Conservation (phyloP, 257 asterid species). For the Penstemon davidsonii region DNA sequence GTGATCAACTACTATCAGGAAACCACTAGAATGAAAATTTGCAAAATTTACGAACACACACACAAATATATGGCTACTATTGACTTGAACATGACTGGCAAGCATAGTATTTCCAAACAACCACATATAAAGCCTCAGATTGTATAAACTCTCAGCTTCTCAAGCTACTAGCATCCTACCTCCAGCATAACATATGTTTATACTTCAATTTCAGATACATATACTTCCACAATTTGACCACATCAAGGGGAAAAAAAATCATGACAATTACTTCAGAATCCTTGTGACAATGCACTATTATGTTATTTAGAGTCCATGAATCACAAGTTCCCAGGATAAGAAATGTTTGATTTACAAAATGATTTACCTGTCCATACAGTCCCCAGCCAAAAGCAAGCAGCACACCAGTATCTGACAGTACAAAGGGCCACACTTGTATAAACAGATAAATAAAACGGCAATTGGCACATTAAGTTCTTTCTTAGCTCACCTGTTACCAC, state of each 20-base stretch:
- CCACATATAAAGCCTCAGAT: conserved; percentile 9
- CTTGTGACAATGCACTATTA: no score
- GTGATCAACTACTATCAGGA: neutral
- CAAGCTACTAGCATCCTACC: neutral
- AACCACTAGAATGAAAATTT: neutral
- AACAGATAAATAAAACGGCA: neutral
- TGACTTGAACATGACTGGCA: neutral
- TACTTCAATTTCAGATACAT: neutral
- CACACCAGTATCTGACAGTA: conserved; percentile 55
- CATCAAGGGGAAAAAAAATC: no score
- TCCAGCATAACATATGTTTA: neutral
- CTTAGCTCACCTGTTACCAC: conserved; percentile 61
- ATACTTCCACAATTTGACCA: neutral
- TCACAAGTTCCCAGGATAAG: conserved; percentile 18
- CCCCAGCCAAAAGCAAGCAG: conserved; percentile 90
- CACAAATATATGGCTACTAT: neutral
- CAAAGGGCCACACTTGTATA: conserved; percentile 15
- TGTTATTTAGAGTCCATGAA: neutral
- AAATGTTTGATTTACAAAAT: neutral
- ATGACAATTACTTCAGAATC: no score
- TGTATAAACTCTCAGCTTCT: neutral
- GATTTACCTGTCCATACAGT: conserved; percentile 62
- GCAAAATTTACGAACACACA: neutral
- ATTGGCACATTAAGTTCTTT: conserved; percentile 2
- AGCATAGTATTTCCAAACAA: conserved; percentile 12